Percentiles rank a stretch among this genome's conserved stretches.
These are phyloP conservation scores for Dentipellis sp. DNA, from an alignment of 768 basidiomycete species.

Conservation along the genomic window DNA sequence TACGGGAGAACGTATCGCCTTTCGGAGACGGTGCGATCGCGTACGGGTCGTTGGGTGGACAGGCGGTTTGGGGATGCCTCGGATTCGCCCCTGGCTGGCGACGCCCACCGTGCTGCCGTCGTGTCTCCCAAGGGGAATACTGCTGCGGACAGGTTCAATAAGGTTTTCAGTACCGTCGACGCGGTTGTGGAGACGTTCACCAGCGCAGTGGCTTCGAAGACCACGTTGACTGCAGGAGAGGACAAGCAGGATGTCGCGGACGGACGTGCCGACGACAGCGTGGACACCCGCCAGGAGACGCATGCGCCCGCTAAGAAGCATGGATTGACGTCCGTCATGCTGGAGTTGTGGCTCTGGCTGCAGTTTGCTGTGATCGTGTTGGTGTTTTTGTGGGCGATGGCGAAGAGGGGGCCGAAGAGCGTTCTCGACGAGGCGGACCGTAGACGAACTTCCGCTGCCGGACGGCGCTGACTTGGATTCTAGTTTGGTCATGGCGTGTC, in stretches of 20 bases:
- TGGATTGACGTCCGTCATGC: conserved; percentile 31
- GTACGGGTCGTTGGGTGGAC: conserved; percentile 52
- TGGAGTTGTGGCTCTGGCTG: conserved; percentile 80
- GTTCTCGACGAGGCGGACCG: conserved; percentile 43
- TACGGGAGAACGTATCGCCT: conserved; percentile 22
- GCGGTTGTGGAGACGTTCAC: neutral
- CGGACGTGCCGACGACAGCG: neutral
- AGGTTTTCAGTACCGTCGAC: neutral
- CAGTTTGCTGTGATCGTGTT: conserved; percentile 69
- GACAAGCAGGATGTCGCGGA: neutral
- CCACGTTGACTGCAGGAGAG: neutral
- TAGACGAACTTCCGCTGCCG: conserved; percentile 3
- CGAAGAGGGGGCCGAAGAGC: conserved; percentile 63
- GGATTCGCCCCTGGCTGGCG: neutral
- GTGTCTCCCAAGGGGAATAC: neutral
- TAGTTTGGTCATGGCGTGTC: neutral
- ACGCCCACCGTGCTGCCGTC: neutral
- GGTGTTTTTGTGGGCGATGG: conserved; percentile 78
- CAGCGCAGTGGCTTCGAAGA: neutral
- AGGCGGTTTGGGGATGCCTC: conserved; percentile 36
- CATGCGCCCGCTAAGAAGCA: conserved; percentile 10
- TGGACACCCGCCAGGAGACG: neutral
- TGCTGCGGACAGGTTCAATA: neutral
- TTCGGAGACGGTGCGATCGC: conserved; percentile 44
- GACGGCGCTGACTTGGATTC: neutral